Percentiles rank a stretch among this genome's conserved stretches.
phyloP scores from a whole-genome alignment of 345 rosid genomes.

The Melaleuca quinquenervia region DNA sequence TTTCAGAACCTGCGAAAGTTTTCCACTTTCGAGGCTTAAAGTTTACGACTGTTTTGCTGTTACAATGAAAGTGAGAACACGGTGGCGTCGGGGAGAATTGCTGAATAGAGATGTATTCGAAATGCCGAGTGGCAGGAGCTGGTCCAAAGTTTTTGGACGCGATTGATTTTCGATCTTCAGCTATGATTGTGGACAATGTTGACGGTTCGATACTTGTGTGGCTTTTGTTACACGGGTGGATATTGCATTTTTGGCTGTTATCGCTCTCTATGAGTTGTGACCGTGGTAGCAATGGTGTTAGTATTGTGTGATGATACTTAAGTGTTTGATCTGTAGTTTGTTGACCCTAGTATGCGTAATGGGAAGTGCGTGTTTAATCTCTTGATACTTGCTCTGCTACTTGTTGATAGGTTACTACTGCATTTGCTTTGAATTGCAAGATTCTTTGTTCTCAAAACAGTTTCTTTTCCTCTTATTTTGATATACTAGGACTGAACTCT shows the following conservation, averaged over 20 bases:
- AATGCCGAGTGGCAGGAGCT: neutral
- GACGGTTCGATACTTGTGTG: neutral
- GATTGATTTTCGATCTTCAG: neutral
- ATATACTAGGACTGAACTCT: constrained; percentile 44
- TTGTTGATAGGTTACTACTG: neutral
- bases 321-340: neutral
- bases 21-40: neutral
- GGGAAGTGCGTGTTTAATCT: neutral
- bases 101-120: neutral
- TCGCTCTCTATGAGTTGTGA: neutral
- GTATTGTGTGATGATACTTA: neutral
- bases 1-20: neutral
- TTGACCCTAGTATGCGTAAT: neutral
- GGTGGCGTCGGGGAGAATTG: neutral
- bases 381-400: neutral
- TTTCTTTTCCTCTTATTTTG: neutral
- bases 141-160: neutral
- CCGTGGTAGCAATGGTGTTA: neutral
- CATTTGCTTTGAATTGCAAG: neutral
- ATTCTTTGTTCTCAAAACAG: neutral
- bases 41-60: neutral
- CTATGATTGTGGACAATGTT: neutral
- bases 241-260: neutral
- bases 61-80: neutral
- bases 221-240: neutral